phyloP scores from a whole-genome alignment of 805 yeast species.

The Maudiozyma saulgeensis region DNA sequence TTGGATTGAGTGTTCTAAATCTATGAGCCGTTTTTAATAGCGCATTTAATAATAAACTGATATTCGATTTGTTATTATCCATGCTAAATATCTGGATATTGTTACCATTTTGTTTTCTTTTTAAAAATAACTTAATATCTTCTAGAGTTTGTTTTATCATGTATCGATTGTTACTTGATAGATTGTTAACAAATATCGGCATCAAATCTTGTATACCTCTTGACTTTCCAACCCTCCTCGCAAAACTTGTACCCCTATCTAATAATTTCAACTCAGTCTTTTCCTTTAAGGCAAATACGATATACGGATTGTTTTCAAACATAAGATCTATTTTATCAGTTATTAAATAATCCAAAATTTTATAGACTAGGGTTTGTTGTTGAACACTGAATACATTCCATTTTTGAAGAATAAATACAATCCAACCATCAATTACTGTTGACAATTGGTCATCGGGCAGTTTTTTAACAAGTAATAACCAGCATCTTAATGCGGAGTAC shows the following conservation, averaged over 20 bases:
- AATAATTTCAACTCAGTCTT: slow-evolving; percentile 43
- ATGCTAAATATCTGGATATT: slow-evolving; percentile 37
- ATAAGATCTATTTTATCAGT: slow-evolving; percentile 13
- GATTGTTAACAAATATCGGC: slow-evolving; percentile 20
- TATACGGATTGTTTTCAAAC: slow-evolving; percentile 23
- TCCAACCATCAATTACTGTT: slow-evolving; percentile 61
- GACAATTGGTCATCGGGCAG: slow-evolving; percentile 49
- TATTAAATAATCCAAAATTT: slow-evolving; percentile 35
- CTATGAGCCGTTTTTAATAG: slow-evolving; percentile 48
- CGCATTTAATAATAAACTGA: slow-evolving; percentile 41
- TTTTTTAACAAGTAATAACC: slow-evolving; percentile 52
- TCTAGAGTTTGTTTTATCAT: slow-evolving; percentile 64
- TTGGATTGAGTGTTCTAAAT: slow-evolving; percentile 39
- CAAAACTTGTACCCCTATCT: slow-evolving; percentile 43
- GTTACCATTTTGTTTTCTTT: slow-evolving; percentile 37
- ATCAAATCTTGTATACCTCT: slow-evolving; percentile 17
- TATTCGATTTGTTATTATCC: slow-evolving; percentile 18
- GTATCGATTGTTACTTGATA: slow-evolving; percentile 32
- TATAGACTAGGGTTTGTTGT: slow-evolving; percentile 43
- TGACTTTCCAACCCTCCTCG: slow-evolving; percentile 34
- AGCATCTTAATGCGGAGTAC: slow-evolving; percentile 52
- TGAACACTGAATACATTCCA: slow-evolving; percentile 45
- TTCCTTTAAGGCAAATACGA: slow-evolving; percentile 64
- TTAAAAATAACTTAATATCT: slow-evolving; percentile 49
- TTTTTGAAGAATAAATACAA: slow-evolving; percentile 63